These are phyloP conservation scores for Termitomyces heimii DNA, from an alignment of 768 basidiomycete genomes.

Conservation along the genomic window DNA sequence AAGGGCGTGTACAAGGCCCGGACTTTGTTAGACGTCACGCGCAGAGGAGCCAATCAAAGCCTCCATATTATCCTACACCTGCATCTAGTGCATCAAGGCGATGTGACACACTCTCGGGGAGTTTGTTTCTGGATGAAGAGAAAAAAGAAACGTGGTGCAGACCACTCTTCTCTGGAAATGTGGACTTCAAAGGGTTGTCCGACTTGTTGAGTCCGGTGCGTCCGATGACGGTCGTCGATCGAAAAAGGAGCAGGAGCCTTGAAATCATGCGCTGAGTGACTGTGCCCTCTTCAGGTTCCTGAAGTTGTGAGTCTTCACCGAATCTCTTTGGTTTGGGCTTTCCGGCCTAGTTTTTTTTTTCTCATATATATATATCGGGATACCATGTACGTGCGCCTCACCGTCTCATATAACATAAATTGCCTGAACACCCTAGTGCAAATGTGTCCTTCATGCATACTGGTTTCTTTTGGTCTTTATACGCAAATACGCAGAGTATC, in stretches of 20 bases:
- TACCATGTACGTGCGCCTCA: background rate
- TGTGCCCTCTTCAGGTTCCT: background rate
- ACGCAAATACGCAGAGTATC: background rate
- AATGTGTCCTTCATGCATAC: background rate
- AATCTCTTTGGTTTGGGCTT: background rate
- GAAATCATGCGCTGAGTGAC: slow-evolving; percentile 2
- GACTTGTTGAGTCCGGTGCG: slow-evolving; percentile 6
- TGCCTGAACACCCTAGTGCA: background rate
- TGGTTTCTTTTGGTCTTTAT: background rate
- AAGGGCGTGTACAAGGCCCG: background rate
- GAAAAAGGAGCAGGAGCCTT: slow-evolving; percentile 17
- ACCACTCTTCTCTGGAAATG: background rate
- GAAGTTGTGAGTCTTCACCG: background rate
- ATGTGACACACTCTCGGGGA: background rate
- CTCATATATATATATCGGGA: background rate
- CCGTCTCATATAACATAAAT: background rate
- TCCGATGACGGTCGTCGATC: slow-evolving; percentile 5
- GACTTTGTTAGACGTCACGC: background rate
- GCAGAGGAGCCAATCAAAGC: slow-evolving; percentile 11
- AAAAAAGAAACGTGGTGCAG: background rate
- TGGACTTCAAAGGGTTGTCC: background rate
- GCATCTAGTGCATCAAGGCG: background rate
- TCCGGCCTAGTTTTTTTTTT: too few species aligned
- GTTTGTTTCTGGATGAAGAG: background rate
- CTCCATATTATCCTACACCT: slow-evolving; percentile 2